Evolutionary conservation across 345 rosid species (phyloP).

Genomic region (Acer campestre): DNA sequence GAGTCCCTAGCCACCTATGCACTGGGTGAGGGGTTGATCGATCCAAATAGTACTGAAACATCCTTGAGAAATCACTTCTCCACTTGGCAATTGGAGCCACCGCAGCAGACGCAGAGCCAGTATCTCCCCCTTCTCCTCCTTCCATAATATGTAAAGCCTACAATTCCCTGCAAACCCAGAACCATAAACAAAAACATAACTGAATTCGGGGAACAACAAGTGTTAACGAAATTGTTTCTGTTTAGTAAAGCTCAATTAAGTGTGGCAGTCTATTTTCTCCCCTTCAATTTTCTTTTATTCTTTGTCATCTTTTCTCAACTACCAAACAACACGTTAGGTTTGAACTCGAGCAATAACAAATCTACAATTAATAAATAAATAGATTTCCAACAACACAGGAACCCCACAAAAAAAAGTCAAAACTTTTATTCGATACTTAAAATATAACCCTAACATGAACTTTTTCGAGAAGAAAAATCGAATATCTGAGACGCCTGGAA

Average conservation of each 20-base stretch:
- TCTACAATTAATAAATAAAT: background rate
- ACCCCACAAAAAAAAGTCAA: background rate
- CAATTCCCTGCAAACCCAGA: slow-evolving; percentile 15
- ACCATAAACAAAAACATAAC: background rate
- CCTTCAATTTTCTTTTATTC: background rate
- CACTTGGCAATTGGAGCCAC: slow-evolving; percentile 49
- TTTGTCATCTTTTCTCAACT: background rate
- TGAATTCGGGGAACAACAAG: too few species aligned
- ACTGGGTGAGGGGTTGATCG: slow-evolving; percentile 49
- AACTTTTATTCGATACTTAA: background rate
- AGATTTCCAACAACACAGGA: background rate
- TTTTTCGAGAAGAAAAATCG: background rate
- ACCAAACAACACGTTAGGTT: background rate
- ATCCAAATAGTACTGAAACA: slow-evolving; percentile 57
- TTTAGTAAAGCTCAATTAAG: background rate
- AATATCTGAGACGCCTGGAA: background rate
- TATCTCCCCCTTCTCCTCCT: slow-evolving; percentile 29
- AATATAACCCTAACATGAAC: background rate
- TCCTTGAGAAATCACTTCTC: slow-evolving; percentile 46
- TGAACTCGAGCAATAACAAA: background rate
- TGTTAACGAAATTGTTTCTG: background rate
- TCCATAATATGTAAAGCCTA: slow-evolving; percentile 30
- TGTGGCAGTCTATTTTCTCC: background rate
- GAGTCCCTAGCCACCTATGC: slow-evolving; percentile 52
- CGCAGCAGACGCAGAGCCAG: slow-evolving; percentile 17